Percentiles rank a stretch among this genome's conserved stretches.
Conservation (phyloP, 495 filamentous ascomycete genomes). For the Tuber indicum region DNA sequence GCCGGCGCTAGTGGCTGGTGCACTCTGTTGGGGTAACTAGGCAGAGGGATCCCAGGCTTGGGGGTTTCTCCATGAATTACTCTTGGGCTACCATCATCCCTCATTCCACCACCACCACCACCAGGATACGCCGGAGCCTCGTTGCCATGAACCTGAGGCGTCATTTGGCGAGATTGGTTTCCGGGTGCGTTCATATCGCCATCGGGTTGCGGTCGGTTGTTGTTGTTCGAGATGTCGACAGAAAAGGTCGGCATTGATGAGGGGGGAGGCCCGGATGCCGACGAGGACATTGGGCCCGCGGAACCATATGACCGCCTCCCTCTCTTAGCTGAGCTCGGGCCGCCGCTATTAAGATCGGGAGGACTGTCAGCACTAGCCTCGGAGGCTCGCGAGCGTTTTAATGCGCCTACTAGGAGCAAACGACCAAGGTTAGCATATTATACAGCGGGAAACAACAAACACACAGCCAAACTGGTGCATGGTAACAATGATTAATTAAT, state of each 20-base stretch:
- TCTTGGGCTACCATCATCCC: slow-evolving; percentile 17
- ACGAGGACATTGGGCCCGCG: slow-evolving; percentile 24
- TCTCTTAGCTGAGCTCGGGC: slow-evolving; percentile 37
- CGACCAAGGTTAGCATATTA: slow-evolving; percentile 20
- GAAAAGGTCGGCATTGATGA: slow-evolving; percentile 39
- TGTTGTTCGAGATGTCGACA: slow-evolving; percentile 35
- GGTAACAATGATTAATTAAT: slow-evolving; percentile 29
- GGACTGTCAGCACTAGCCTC: slow-evolving; percentile 33
- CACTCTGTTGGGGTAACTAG: slow-evolving; percentile 30
- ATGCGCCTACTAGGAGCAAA: slow-evolving; percentile 21
- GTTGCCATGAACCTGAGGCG: slow-evolving; percentile 31
- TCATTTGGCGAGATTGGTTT: slow-evolving; percentile 30
- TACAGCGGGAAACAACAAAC: slow-evolving; percentile 17
- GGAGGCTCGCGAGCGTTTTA: slow-evolving; percentile 35
- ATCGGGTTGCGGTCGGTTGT: slow-evolving; percentile 31
- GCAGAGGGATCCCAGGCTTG: slow-evolving; percentile 34
- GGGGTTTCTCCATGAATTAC: slow-evolving; percentile 30
- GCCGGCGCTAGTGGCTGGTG: slow-evolving; percentile 33
- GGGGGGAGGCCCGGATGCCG: slow-evolving; percentile 33
- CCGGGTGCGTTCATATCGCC: slow-evolving; percentile 31
- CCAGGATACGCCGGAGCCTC: slow-evolving; percentile 20
- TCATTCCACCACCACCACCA: neutral
- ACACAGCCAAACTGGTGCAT: slow-evolving; percentile 5
- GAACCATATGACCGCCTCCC: slow-evolving; percentile 39
- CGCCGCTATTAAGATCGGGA: slow-evolving; percentile 16